These are phyloP conservation scores for Brasilioporus rufonigricans DNA, from an alignment of 768 basidiomycete species.

Conservation along the genomic window DNA sequence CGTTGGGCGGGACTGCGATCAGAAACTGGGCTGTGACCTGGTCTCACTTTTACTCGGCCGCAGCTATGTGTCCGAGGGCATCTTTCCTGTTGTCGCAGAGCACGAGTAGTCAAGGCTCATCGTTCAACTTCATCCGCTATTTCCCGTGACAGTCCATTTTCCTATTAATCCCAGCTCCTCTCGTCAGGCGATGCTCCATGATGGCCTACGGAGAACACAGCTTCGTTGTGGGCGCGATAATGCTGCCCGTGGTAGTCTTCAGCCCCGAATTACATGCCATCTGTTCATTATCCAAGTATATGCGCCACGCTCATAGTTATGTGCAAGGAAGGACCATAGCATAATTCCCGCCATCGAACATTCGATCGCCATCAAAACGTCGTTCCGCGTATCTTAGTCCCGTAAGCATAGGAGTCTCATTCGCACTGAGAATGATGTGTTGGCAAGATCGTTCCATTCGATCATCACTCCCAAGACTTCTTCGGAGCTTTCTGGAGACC, in stretches of 20 bases:
- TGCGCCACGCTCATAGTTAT: not conserved
- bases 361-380: not conserved
- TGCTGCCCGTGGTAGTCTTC: not conserved
- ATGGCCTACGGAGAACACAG: not conserved
- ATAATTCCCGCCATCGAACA: slow-evolving; percentile 1
- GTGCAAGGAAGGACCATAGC: not conserved
- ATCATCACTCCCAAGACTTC: not conserved
- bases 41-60: too few relatives aligned
- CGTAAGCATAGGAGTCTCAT: too few relatives aligned
- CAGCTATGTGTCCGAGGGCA: too few relatives aligned
- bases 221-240: slow-evolving; percentile 4
- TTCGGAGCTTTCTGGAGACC: slow-evolving; percentile 1
- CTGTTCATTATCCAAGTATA: not conserved
- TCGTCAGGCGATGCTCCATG: not conserved
- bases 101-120: not conserved
- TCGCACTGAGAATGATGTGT: not conserved
- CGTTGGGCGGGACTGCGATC: too few relatives aligned
- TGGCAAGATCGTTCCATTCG: not conserved
- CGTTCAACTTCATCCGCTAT: not conserved
- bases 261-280: not conserved
- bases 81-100: not conserved
- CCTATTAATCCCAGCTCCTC: not conserved
- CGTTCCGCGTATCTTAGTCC: too few relatives aligned
- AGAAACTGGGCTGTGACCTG: too few relatives aligned
- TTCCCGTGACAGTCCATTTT: not conserved